Evolutionary conservation across 1,139 yeast genomes (phyloP).

Genomic region (Geotrichum australiense): DNA sequence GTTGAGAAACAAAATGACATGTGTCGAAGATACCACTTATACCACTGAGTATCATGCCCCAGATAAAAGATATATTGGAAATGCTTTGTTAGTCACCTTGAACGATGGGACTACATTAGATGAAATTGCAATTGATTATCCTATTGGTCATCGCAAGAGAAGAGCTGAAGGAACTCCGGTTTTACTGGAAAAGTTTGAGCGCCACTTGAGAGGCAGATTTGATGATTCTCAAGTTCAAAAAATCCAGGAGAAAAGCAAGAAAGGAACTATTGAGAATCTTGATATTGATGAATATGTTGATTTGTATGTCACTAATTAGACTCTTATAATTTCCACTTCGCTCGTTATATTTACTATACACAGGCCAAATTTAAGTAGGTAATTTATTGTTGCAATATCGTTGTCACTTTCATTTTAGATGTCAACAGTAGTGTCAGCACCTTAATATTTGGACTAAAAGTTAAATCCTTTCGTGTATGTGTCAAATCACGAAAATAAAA

Average conservation of each 20-base stretch:
- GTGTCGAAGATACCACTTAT: slow-evolving; percentile 45
- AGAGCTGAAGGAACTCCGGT: slow-evolving; percentile 55
- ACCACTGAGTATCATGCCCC: slow-evolving; percentile 50
- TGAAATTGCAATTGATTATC: slow-evolving; percentile 49
- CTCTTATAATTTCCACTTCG: not conserved
- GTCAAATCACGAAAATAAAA: not conserved
- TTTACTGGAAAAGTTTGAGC: slow-evolving; percentile 43
- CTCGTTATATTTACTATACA: not conserved
- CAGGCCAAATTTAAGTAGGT: too few species aligned
- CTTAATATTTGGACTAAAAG: not conserved
- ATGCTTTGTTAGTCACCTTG: slow-evolving; percentile 44
- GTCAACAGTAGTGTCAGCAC: too few species aligned
- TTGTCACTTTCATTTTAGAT: too few species aligned
- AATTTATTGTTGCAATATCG: too few species aligned
- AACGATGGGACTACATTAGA: slow-evolving; percentile 49
- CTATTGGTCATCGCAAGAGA: slow-evolving; percentile 52
- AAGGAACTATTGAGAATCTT: slow-evolving; percentile 35
- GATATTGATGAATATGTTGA: slow-evolving; percentile 47
- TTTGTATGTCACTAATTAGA: slow-evolving; percentile 34
- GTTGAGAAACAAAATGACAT: slow-evolving; percentile 47
- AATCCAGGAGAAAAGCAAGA: slow-evolving; percentile 36
- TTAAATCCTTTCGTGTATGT: not conserved
- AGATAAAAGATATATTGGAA: slow-evolving; percentile 50
- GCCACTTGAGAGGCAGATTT: slow-evolving; percentile 44
- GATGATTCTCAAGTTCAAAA: slow-evolving; percentile 35